Base-by-base conservation (phyloP, 2,329 filamentous ascomycete genomes). In the Ophiostoma novo-ulmi region DNA sequence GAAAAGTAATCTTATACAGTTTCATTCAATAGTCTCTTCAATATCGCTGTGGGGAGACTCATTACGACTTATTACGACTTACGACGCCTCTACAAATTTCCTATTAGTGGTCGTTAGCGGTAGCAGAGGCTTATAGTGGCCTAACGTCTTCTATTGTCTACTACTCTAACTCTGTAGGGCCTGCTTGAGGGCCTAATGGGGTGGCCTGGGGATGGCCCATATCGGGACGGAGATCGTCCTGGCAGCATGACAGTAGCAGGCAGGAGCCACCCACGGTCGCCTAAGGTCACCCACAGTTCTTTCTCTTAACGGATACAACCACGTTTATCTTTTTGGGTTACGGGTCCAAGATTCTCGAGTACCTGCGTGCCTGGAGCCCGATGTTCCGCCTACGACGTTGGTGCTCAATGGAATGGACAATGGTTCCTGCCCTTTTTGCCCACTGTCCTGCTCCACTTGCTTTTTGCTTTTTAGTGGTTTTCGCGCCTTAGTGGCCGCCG, bases 41-140 rank as follows among this genome's bases (percentile, higher is more conserved):
- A 63, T 36, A 20, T 31, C 58, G 26, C 26, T 14, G 58, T 63
- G 58, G 58, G 58, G 58, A 63, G 58, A 35, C 55, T 14, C 26
- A 61, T 61, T 61, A 61, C 55, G 55, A 61, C 26, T 26, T 26
- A 31, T 61, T 61, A 61, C 55, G 55, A 61, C 58, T 61, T 63
- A 63, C 58, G 58, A 63, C 58, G 58, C 58, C 22, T 31, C 58
- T 7, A 35, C 13, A 63, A 63, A 63, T 63, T 35, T 35, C 6
- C 11, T 35, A 63, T 35, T 58, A 48, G 13, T 48, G 38, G 31
- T 31, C 31, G 3, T 31, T 39, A 48, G 44, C 48, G 8, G 20
- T 55, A 22, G 4, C 6, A 17, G 39, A 44, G 39, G 39, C 39
- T 17, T 44, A 2, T 20, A 48, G 44, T 17, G 44, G 44, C n/a